These are phyloP conservation scores for Diatrype stigma DNA, from an alignment of 2,329 filamentous ascomycete genomes.

Conservation along the genomic window DNA sequence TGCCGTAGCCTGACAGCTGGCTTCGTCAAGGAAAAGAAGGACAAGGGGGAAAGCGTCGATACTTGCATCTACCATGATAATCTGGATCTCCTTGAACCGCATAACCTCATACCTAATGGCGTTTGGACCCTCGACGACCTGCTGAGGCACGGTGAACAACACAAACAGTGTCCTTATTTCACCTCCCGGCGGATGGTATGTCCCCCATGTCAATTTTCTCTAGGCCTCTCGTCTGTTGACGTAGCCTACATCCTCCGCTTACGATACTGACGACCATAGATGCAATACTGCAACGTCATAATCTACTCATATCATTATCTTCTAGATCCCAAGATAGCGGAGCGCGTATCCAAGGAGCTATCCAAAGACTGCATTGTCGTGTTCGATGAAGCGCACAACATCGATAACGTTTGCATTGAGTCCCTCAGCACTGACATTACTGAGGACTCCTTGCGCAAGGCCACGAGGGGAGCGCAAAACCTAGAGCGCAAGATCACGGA, in stretches of 20 bases:
- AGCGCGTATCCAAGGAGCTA: constrained; percentile 88
- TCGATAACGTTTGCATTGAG: constrained; percentile 99
- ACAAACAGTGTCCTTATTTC: constrained; percentile 98
- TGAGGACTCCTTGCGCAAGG: constrained; percentile 88
- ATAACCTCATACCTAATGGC: constrained; percentile 89
- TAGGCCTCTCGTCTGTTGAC: background rate
- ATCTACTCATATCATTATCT: constrained; percentile 99
- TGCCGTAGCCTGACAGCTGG: constrained; percentile 94
- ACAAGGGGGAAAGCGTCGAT: constrained; percentile 89
- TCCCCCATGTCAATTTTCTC: too few relatives aligned
- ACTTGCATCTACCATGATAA: constrained; percentile 98
- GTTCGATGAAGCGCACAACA: constrained; percentile 98
- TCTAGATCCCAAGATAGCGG: constrained; percentile 95
- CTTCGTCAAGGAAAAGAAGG: constrained; percentile 97
- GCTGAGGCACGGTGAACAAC: constrained; percentile 82
- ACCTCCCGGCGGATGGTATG: constrained; percentile 86
- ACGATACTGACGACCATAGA: constrained; percentile 45
- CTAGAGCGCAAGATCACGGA: constrained; percentile 86
- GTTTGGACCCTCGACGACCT: constrained; percentile 94
- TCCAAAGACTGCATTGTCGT: constrained; percentile 98
- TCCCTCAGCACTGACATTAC: constrained; percentile 95
- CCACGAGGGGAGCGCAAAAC: constrained; percentile 84
- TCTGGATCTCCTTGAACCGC: constrained; percentile 87
- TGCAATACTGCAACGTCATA: constrained; percentile 99
- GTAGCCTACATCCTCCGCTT: constrained; percentile 1